Percentiles rank a stretch among this genome's conserved stretches.
Conservation (phyloP, 768 basidiomycete genomes). For the Tubosaeta sp. region DNA sequence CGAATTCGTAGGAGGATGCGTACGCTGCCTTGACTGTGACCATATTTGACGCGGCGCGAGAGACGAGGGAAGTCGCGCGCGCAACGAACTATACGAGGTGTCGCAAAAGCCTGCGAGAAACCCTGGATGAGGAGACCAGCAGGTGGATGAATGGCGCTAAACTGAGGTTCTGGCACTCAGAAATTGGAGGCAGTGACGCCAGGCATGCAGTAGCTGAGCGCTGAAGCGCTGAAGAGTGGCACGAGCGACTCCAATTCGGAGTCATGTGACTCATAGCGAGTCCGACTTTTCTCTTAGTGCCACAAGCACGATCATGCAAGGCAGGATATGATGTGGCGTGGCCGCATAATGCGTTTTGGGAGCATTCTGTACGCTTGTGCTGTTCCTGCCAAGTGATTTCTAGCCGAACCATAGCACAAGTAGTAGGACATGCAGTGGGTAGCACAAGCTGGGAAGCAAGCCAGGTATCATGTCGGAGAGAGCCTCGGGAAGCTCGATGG, state of each 20-base stretch:
- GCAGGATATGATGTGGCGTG: neutral
- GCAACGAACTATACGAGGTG: constrained; percentile 67
- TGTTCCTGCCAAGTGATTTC: neutral
- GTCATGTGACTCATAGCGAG: no score
- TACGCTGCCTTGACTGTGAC: constrained; percentile 93
- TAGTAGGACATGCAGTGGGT: neutral
- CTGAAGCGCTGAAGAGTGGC: no score
- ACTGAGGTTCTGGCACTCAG: no score
- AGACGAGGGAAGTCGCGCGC: constrained; percentile 72
- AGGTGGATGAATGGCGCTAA: no score
- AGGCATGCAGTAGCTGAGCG: no score
- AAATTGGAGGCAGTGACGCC: no score
- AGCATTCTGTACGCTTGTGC: neutral
- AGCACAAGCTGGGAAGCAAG: neutral
- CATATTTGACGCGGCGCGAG: constrained; percentile 73
- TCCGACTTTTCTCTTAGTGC: no score
- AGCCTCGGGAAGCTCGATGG: neutral
- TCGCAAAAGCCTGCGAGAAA: constrained; percentile 64
- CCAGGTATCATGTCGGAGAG: neutral
- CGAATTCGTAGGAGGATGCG: constrained; percentile 56
- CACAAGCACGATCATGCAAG: no score
- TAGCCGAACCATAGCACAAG: neutral
- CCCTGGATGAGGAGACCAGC: constrained; percentile 73
- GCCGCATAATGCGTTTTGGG: neutral
- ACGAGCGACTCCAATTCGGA: no score